Evolutionary conservation across 768 basidiomycete genomes (phyloP).

Genomic region (Pleurotus platypus): DNA sequence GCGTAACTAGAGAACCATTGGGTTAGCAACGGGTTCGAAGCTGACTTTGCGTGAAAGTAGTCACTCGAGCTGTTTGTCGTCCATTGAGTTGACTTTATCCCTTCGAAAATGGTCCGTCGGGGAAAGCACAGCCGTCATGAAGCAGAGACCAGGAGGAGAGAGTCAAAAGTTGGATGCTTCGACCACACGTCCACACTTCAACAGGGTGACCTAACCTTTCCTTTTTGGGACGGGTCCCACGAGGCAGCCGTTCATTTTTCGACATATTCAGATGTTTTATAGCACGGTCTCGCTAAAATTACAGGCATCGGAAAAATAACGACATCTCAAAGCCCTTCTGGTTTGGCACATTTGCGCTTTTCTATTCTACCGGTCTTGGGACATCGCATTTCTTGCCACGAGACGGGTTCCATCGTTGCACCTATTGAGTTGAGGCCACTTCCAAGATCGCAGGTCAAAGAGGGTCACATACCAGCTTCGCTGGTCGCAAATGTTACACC

Average conservation of each 20-base stretch:
- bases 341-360: slow-evolving; percentile 85
- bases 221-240: not conserved
- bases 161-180: slow-evolving; percentile 2
- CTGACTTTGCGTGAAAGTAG: slow-evolving; percentile 9
- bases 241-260: not conserved
- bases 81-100: slow-evolving; percentile 58
- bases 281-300: too few species aligned
- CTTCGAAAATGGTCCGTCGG: slow-evolving; percentile 55
- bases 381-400: slow-evolving; percentile 91
- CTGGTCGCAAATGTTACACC: slow-evolving; percentile 91
- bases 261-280: too few species aligned
- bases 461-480: slow-evolving; percentile 59
- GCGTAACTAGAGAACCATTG: slow-evolving; percentile 42
- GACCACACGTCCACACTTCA: not conserved
- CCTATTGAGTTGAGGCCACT: slow-evolving; percentile 34
- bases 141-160: slow-evolving; percentile 8
- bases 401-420: slow-evolving; percentile 79
- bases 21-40: slow-evolving; percentile 2
- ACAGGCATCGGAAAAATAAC: not conserved
- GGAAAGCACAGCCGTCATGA: slow-evolving; percentile 66
- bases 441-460: not conserved
- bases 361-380: slow-evolving; percentile 77
- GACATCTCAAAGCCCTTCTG: slow-evolving; percentile 50
- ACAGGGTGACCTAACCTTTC: not conserved
- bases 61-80: slow-evolving; percentile 65